Conservation (phyloP, 306 rosid genomes). For the Vachellia collinsii region DNA sequence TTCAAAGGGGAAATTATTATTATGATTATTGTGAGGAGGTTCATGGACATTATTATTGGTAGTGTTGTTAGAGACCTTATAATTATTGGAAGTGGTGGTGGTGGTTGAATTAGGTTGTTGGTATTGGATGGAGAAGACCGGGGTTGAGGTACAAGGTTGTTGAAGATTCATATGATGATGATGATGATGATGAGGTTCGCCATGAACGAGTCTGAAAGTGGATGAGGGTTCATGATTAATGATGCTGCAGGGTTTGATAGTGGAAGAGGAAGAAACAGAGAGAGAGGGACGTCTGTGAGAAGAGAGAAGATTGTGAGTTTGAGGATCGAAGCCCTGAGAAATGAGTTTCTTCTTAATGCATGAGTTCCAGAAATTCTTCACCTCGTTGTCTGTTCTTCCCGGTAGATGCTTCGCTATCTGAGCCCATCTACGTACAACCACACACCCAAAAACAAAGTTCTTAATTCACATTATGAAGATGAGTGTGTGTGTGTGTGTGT, state of each 20-base stretch:
- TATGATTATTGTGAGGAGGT: background rate
- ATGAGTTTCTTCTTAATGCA: slow-evolving; percentile 85
- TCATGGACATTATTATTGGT: background rate
- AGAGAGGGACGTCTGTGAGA: slow-evolving; percentile 27
- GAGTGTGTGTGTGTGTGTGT: background rate
- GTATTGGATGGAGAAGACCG: slow-evolving; percentile 18
- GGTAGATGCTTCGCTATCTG: slow-evolving; percentile 96
- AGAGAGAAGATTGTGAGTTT: slow-evolving; percentile 75
- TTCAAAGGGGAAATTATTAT: slow-evolving; percentile 13
- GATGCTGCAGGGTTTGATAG: background rate
- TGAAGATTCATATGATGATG: background rate
- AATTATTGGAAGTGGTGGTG: background rate
- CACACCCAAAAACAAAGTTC: background rate
- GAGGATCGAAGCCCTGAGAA: slow-evolving; percentile 86
- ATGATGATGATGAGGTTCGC: background rate
- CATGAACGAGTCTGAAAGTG: slow-evolving; percentile 18
- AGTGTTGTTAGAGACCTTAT: slow-evolving; percentile 1
- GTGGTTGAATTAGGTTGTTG: background rate
- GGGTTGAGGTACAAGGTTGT: background rate
- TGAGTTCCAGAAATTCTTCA: slow-evolving; percentile 92
- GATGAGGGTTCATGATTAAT: background rate
- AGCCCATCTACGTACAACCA: slow-evolving; percentile 61
- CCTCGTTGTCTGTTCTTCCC: slow-evolving; percentile 92
- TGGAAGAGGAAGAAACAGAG: slow-evolving; percentile 7
- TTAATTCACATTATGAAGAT: background rate